Percentiles rank a stretch among this genome's conserved stretches.
Conservation (phyloP, 148 eudicot species). For the Silene conica region DNA sequence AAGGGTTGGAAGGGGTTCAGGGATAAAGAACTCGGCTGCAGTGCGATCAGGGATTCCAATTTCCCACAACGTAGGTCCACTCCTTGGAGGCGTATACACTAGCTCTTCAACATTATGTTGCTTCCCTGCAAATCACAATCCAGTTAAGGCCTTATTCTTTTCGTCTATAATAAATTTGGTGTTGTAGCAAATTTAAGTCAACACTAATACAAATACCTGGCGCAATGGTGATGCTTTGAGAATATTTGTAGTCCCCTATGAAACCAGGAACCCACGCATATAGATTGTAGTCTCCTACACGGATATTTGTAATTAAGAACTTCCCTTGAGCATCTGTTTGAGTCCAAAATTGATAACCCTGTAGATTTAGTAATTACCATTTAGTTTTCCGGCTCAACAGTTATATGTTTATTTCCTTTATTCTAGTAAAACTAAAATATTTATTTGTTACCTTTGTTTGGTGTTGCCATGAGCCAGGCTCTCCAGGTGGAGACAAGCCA, state of each 20-base stretch:
- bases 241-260: slow-evolving; percentile 53
- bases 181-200: neutral
- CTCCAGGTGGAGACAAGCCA: slow-evolving; percentile 76
- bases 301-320: slow-evolving; percentile 33
- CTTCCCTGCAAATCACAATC: slow-evolving; percentile 27
- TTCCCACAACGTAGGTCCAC: slow-evolving; percentile 77
- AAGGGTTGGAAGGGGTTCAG: slow-evolving; percentile 51
- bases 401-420: too few relatives aligned
- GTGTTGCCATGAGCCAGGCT: slow-evolving; percentile 69
- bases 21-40: slow-evolving; percentile 67
- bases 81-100: slow-evolving; percentile 57
- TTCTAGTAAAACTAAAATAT: too few relatives aligned
- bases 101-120: slow-evolving; percentile 33
- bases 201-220: slow-evolving; percentile 33
- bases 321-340: slow-evolving; percentile 37
- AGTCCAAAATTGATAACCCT: slow-evolving; percentile 89
- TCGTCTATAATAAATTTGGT: neutral
- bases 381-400: too few relatives aligned
- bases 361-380: neutral
- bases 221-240: slow-evolving; percentile 17
- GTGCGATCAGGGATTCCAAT: slow-evolving; percentile 74
- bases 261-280: slow-evolving; percentile 54
- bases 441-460: slow-evolving; percentile 49
- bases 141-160: neutral
- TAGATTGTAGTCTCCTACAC: slow-evolving; percentile 36